phyloP scores from a whole-genome alignment of 2,329 filamentous ascomycete species.

The Exophiala calicioides region DNA sequence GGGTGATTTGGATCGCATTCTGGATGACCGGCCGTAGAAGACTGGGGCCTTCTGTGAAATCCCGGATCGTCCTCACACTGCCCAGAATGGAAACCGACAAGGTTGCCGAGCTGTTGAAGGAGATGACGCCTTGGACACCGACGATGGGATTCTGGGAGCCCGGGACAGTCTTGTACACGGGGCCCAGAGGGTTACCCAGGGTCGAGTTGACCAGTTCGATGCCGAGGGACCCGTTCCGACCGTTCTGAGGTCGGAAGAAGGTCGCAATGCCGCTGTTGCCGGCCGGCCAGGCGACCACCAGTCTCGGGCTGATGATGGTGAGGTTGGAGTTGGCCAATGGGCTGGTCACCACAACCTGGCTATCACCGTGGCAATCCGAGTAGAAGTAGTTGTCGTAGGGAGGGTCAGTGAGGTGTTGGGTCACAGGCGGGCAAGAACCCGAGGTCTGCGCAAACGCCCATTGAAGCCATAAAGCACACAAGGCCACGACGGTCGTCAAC shows the following conservation, averaged over 20 bases:
- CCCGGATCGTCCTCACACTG: slow-evolving; percentile 63
- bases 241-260: slow-evolving; percentile 59
- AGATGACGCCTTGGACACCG: slow-evolving; percentile 56
- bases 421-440: slow-evolving; percentile 36
- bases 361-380: slow-evolving; percentile 62
- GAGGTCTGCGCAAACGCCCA: slow-evolving; percentile 21
- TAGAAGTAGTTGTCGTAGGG: slow-evolving; percentile 68
- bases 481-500: slow-evolving; percentile 19
- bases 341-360: slow-evolving; percentile 63
- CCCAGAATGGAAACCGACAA: slow-evolving; percentile 61
- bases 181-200: slow-evolving; percentile 46
- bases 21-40: slow-evolving; percentile 57
- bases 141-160: slow-evolving; percentile 46
- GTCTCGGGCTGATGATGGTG: slow-evolving; percentile 57
- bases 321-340: slow-evolving; percentile 57
- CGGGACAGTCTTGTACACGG: slow-evolving; percentile 43
- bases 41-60: slow-evolving; percentile 62
- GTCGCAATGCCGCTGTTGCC: slow-evolving; percentile 63
- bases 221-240: slow-evolving; percentile 55
- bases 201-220: slow-evolving; percentile 57
- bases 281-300: slow-evolving; percentile 65
- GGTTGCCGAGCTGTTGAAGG: slow-evolving; percentile 59
- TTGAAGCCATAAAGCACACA: slow-evolving; percentile 27
- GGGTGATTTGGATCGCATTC: slow-evolving; percentile 50
- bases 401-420: slow-evolving; percentile 54